Evolutionary conservation across 78 protist species (phyloP).

Genomic region (Speleostelium caveatum): DNA sequence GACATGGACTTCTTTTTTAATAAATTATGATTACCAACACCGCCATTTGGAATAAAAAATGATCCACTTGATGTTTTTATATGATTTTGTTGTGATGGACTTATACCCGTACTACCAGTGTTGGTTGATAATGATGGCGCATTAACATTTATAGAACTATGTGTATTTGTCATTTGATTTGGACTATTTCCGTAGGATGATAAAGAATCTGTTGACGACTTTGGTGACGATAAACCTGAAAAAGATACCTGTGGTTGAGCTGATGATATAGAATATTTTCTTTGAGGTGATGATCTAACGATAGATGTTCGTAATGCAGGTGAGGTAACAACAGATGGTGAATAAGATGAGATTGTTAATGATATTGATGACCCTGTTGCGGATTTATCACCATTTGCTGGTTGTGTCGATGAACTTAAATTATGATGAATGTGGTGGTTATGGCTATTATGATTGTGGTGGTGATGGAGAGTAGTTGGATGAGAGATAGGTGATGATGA

Average conservation of each 20-base stretch:
- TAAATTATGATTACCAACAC: not conserved
- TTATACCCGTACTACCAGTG: no score
- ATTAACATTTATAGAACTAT: no score
- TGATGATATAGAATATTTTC: constrained; percentile 18
- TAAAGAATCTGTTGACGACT: not conserved
- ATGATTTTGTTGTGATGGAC: not conserved
- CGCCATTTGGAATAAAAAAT: no score
- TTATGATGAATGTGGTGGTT: not conserved
- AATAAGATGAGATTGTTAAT: constrained; percentile 18
- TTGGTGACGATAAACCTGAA: not conserved
- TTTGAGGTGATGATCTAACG: not conserved
- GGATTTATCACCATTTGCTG: not conserved
- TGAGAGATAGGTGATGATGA: no score
- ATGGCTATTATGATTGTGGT: no score
- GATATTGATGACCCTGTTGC: constrained; percentile 1
- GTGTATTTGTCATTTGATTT: not conserved
- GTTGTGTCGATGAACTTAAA: not conserved
- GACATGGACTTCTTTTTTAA: not conserved
- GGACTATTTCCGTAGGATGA: no score
- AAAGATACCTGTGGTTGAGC: no score
- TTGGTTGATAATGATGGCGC: constrained; percentile 7
- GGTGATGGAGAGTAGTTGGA: no score
- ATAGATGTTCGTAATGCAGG: constrained; percentile 19
- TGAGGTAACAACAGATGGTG: constrained; percentile 27
- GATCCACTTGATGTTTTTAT: constrained; percentile 1